Evolutionary conservation across 352 stramenopile species (phyloP).

Genomic region (Phytophthora uliginosa): DNA sequence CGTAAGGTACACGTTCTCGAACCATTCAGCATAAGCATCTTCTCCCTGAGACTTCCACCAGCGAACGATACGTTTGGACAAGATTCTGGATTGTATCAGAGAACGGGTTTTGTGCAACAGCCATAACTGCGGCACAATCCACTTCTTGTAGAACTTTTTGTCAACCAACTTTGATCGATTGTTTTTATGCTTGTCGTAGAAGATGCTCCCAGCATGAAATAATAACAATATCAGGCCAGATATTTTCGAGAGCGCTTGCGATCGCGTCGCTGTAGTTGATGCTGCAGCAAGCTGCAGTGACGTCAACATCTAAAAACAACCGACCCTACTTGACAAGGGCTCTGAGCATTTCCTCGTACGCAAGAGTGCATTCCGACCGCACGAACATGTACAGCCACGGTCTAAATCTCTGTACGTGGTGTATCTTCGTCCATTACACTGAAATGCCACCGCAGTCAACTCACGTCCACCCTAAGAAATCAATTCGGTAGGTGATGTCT

Average conservation of each 20-base stretch:
- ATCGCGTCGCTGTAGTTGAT: background rate
- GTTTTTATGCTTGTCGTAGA: background rate
- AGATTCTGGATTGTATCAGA: background rate
- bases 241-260: background rate
- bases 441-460: background rate
- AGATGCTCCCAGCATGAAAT: background rate
- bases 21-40: background rate
- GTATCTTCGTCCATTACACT: background rate
- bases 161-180: background rate
- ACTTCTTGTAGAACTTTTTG: background rate
- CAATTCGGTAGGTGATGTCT: background rate
- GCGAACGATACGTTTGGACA: background rate
- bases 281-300: background rate
- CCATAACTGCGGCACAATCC: background rate
- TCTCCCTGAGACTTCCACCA: background rate
- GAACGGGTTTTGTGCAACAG: constrained; percentile 1
- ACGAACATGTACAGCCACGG: constrained; percentile 2
- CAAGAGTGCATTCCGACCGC: background rate
- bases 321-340: background rate
- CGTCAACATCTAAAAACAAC: background rate
- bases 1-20: constrained; percentile 2
- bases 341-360: background rate
- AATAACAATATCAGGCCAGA: background rate
- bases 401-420: background rate
- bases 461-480: constrained; percentile 4